A percentile compares a stretch with the other conserved stretches of the same genome.
Conservation (phyloP, 75 land plant species). For the Larix kaempferi region DNA sequence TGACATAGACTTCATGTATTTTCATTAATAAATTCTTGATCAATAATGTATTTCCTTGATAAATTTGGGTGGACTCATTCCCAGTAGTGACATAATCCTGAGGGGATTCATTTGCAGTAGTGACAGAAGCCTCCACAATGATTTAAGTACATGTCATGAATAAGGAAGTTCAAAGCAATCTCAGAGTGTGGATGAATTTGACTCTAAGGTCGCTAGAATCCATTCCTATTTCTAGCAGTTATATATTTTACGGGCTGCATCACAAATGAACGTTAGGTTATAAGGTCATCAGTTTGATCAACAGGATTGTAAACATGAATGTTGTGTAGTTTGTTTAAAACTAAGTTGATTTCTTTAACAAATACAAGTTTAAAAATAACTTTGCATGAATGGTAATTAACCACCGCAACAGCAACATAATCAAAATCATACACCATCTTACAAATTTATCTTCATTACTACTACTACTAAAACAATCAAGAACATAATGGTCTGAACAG, state of each 20-base stretch:
- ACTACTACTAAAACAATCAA: slow-evolving; percentile 1
- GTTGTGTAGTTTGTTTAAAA: not conserved
- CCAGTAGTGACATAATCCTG: too few relatives aligned
- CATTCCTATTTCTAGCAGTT: not conserved
- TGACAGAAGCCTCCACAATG: too few relatives aligned
- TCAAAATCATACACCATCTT: not conserved
- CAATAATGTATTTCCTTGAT: too few relatives aligned
- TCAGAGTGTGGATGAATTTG: not conserved
- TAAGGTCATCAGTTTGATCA: not conserved
- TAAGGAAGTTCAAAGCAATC: not conserved
- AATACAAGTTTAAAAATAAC: not conserved
- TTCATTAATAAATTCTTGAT: too few relatives aligned
- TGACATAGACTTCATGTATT: too few relatives aligned
- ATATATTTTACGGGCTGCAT: not conserved
- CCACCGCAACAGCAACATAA: not conserved
- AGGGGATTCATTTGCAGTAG: too few relatives aligned
- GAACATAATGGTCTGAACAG: not conserved
- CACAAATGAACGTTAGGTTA: not conserved
- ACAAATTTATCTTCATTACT: not conserved
- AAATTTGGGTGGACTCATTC: too few relatives aligned
- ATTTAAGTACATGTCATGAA: too few relatives aligned
- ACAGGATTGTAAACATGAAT: not conserved
- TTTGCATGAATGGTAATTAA: not conserved
- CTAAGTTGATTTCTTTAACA: not conserved
- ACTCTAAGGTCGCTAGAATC: not conserved